Base-by-base conservation (phyloP, 768 basidiomycete genomes). In the Agrocybe praecox region DNA sequence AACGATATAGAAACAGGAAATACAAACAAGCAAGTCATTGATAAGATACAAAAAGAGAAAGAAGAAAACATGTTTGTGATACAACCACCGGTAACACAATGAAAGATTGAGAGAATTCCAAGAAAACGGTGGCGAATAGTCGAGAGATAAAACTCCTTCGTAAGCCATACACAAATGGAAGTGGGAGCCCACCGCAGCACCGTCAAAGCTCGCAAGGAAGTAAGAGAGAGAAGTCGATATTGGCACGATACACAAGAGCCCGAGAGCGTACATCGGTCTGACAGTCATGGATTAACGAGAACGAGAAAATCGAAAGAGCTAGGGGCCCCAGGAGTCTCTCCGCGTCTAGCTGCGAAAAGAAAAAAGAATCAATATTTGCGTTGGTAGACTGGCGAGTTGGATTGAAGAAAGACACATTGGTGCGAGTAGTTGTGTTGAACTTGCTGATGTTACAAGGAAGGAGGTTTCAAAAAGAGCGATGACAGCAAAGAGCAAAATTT, bases 321-420 rank as follows among this genome's bases (percentile, higher is more conserved):
- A 29, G 26, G 5, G 5, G 26, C 26, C 50, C 57, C 43, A n/a
- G n/a, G n/a, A n/a, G n/a, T n/a, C n/a, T n/a, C 57, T 33, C 43
- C 34, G 52, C 50, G 61, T 50, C 4, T 18, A 40, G 33, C 55
- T 40, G 52, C 45, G 50, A 53, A 61, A 62, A 59, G 58, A 54
- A 59, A 65, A 65, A 65, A 65, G 62, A 54, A 65, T 62, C n/a
- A 62, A 50, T 61, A 60, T 60, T 59, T 48, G 51, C 23, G 9
- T 48, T 54, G 36, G 15, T 40, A 40, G 36, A 40, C 18, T 45
- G n/a, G 55, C 60, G 52, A 49, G 46, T 55, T 63, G 50, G 56
- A 52, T 29, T 29, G 26, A 51, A 45, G 45, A 42, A 51, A n/a
- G n/a, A n/a, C 22, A 46, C 32, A 40, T n/a, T n/a, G n/a, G 36